Evolutionary conservation across 2,329 filamentous ascomycete species (phyloP), one percentile per base, ranked within the genome.

Genomic region (Arachnomyces sp.): DNA sequence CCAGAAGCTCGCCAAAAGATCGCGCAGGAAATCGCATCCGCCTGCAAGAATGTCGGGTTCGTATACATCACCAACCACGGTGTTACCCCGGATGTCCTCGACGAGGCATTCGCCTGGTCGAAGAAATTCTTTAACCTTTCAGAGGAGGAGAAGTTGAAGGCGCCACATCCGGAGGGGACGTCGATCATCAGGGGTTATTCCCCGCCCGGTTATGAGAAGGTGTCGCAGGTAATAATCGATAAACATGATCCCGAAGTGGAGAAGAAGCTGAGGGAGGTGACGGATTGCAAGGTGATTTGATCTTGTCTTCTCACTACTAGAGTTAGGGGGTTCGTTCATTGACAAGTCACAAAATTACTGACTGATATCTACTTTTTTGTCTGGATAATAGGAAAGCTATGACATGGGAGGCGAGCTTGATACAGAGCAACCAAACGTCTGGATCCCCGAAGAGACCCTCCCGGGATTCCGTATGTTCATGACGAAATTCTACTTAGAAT

Each of bases 111-210:
- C 42, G 50, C 53, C 8, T 65, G 65, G 56, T 62, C 65, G 15
- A 65, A 63, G 41, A 52, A 56, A 16, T 59, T 74, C 7, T 73
- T 72, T 40, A 59, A 64, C 32, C 54, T 74, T 7, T 59, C 65
- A 0, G 53, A 53, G 11, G 63, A 67, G 31, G 60, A 67, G 35
- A 74, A 74, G 47, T 65, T 69, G 59, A 62, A 65, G 39, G 71
- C 70, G 1, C 68, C 68, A 3, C 70, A 73, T 53, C 70, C 71
- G 3, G 57, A 63, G 7, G 72, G 71, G 6, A 68, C 66, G 43
- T 60, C 56, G 7, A 62, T 73, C 2, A 71, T 77, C 51, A 64
- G 73, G 34, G 74, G 74, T n/a, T 77, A 77, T 49, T 75, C 71
- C 1, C n/a, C n/a, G n/a, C n/a, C n/a, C n/a, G n/a, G n/a, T n/a